A percentile compares a stretch with the other conserved stretches of the same genome.
Evolutionary conservation across 164 flowering plant genomes (phyloP).

Genomic region (Macadamia tetraphylla): DNA sequence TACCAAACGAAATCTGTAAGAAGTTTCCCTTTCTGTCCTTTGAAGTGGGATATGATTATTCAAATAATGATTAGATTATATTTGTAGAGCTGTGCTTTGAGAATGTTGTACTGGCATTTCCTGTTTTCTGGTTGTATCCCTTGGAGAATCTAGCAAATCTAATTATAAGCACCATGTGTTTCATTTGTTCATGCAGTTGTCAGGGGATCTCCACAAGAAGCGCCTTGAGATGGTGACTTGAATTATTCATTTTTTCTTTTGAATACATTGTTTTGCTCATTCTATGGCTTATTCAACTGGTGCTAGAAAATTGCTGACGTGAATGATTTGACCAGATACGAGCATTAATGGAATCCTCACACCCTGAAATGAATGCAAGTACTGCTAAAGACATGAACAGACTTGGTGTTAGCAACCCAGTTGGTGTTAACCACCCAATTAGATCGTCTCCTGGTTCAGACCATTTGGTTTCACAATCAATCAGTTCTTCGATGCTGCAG

Average conservation of each 20-base stretch:
- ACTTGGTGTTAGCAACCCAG: constrained; percentile 42
- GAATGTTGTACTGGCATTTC: too few species aligned
- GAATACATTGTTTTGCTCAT: too few species aligned
- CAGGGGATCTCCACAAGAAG: constrained; percentile 60
- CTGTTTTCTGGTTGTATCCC: too few species aligned
- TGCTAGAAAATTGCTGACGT: not conserved
- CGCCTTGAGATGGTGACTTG: constrained; percentile 60
- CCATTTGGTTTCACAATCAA: constrained; percentile 46
- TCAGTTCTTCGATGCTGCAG: constrained; percentile 59
- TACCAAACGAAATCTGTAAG: constrained; percentile 52
- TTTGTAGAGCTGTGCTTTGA: too few species aligned
- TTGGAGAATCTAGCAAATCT: not conserved
- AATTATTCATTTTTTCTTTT: not conserved
- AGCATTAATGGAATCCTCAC: constrained; percentile 49
- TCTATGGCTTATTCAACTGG: not conserved
- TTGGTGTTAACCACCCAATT: constrained; percentile 34
- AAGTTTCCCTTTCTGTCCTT: not conserved
- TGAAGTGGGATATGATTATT: too few species aligned
- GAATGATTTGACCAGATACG: constrained; percentile 40
- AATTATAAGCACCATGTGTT: not conserved
- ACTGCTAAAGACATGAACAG: constrained; percentile 43
- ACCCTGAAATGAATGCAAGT: constrained; percentile 32
- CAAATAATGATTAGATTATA: too few species aligned
- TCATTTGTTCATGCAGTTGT: constrained; percentile 35
- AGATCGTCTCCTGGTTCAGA: constrained; percentile 67